Evolutionary conservation across 202 grass and related monocot genomes (phyloP), one percentile per base, ranked within the genome.

Genomic region (Zizania palustris): DNA sequence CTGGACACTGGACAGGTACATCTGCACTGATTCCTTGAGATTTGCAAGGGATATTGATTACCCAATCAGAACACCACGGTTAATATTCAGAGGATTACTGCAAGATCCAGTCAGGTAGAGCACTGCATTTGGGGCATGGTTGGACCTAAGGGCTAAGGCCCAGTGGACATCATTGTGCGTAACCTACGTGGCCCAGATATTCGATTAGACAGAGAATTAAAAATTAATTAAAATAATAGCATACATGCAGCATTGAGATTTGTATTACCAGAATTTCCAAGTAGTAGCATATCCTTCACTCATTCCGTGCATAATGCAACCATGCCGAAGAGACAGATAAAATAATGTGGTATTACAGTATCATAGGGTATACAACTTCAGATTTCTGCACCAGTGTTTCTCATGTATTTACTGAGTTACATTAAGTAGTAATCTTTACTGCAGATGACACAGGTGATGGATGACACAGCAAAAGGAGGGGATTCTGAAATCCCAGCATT

Each of bases 351-450:
- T 28, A 28, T 28, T 28, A 28, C 28, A 28, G 28, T 28, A 67
- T 20, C 48, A 51, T 51, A 12, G 7, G 42, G 22, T 16, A 10
- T 11, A 60, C 37, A 15, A 71, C 42, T 12, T 61, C 35, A n/a
- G 28, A 22, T 48, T 20, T 21, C 59, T 73, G 20, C 36, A 7
- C 18, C 77, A 51, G 3, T 35, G 67, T 54, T 72, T 53, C 35
- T 36, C 78, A 19, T 61, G 43, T 20, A 78, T 78, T 78, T 68
- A 78, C 51, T 16, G 15, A 57, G 56, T 51, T 63, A 41, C 7
- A 49, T n/a, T 42, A 10, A 50, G 60, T 53, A 36, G 70, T 76
- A 69, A 42, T 18, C 20, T 59, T 35, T 35, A 38, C 33, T 46
- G 16, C 53, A 69, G 11, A 11, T 41, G 45, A 37, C 9, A 5